A percentile compares a stretch with the other conserved stretches of the same genome.
These are phyloP conservation scores for Cephaloascus fragrans DNA, from an alignment of 805 yeast genomes.

Conservation along the genomic window DNA sequence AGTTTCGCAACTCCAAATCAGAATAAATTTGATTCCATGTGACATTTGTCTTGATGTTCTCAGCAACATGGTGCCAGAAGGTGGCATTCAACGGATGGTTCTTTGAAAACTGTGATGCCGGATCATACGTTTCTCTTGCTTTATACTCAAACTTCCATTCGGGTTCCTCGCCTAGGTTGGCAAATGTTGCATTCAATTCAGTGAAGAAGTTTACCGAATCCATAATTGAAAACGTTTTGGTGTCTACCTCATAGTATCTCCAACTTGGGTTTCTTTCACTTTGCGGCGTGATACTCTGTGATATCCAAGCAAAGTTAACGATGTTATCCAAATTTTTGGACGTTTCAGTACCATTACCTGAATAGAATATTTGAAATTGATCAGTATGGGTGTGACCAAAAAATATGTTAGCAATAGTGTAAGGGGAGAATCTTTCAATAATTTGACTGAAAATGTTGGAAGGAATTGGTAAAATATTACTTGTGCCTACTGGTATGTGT, in stretches of 20 bases:
- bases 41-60: slow-evolving; percentile 14
- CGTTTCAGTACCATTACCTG: slow-evolving; percentile 5
- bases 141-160: slow-evolving; percentile 29
- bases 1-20: slow-evolving; percentile 19
- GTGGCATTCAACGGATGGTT: slow-evolving; percentile 28
- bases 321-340: slow-evolving; percentile 13
- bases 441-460: slow-evolving; percentile 25
- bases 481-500: slow-evolving; percentile 22
- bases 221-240: slow-evolving; percentile 26
- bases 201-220: slow-evolving; percentile 30
- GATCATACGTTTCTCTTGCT: slow-evolving; percentile 27
- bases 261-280: slow-evolving; percentile 28
- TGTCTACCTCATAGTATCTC: slow-evolving; percentile 34
- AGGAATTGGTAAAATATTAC: slow-evolving; percentile 28
- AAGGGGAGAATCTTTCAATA: slow-evolving; percentile 33
- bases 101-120: slow-evolving; percentile 22
- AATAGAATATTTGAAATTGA: slow-evolving; percentile 26
- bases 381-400: slow-evolving; percentile 32
- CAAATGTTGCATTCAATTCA: slow-evolving; percentile 26
- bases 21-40: slow-evolving; percentile 26
- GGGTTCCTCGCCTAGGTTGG: slow-evolving; percentile 28
- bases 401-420: slow-evolving; percentile 33
- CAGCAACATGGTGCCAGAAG: slow-evolving; percentile 24
- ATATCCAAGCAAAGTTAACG: slow-evolving; percentile 32
- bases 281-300: slow-evolving; percentile 30